Evolutionary conservation across 768 basidiomycete species (phyloP), one percentile per base, ranked within the genome.

Genomic region (Gloeostereum incarnatum): DNA sequence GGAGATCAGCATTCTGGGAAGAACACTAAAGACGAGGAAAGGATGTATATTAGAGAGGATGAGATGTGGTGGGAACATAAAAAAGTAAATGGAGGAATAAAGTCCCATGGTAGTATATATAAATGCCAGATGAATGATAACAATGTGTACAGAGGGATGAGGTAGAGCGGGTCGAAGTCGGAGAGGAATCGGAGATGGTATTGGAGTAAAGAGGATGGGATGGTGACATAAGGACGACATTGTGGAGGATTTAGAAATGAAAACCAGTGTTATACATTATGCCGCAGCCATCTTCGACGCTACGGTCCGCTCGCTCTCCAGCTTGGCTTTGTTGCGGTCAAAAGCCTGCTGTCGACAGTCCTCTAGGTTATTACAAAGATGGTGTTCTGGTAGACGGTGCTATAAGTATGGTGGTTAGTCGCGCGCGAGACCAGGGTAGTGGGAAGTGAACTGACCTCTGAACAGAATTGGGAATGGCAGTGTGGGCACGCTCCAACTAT

Each of bases 311-410:
- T 92, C 89, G 49, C 79, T 78, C 70, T 90, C 88, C 41, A 92
- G 65, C 63, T 86, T 86, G 37, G 64, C 70, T 75, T 91, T 90
- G 69, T 92, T 91, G 53, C 75, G 71, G 47, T 88, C 78, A 54
- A 90, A 92, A 14, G 89, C 89, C 59, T 87, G 81, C 57, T 88
- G 82, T 45, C 81, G 68, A 63, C 89, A 92, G 57, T 80, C 80
- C 54, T 85, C 80, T 45, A 93, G 64, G 44, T 89, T 82, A 47
- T 75, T 72, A 64, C 89, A 93, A 39, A 72, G 71, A 57, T 93
- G 89, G 49, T 87, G 85, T 56, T 92, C 90, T 5, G 90, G 88
- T 46, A 93, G 69, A 43, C 89, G 84, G 55, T 92, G 90, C 84
- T 91, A 40, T 21, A 48, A 36, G 29, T 11, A 29, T 50, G 30